Evolutionary conservation across 345 rosid species (phyloP).

Genomic region (Jatropha curcas): DNA sequence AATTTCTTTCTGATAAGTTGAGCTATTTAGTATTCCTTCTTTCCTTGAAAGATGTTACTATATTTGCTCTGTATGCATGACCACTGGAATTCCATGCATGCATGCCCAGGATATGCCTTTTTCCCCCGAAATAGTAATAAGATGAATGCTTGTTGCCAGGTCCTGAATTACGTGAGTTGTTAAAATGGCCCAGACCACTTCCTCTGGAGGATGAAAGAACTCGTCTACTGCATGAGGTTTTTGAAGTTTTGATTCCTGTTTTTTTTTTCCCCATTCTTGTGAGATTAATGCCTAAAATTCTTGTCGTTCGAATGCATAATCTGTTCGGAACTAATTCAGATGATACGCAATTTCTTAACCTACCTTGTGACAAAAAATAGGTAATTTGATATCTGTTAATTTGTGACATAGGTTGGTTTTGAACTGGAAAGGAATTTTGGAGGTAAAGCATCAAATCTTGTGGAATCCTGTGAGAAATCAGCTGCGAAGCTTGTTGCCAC

Average conservation of each 20-base stretch:
- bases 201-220: conserved; percentile 80
- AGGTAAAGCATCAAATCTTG: conserved; percentile 69
- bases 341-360: neutral
- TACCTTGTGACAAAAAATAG: neutral
- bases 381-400: conserved; percentile 16
- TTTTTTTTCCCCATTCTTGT: neutral
- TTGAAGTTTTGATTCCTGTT: neutral
- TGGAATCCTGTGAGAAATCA: conserved; percentile 67
- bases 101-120: neutral
- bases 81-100: neutral
- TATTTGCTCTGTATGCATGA: neutral
- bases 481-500: conserved; percentile 75
- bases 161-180: conserved; percentile 52
- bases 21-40: neutral
- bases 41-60: neutral
- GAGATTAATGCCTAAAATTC: neutral
- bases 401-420: conserved; percentile 55
- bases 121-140: conserved; percentile 4
- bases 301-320: conserved; percentile 4
- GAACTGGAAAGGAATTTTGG: conserved; percentile 67
- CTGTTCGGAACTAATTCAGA: neutral
- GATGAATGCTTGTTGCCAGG: conserved; percentile 39
- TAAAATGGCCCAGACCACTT: conserved; percentile 83
- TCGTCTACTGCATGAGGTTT: conserved; percentile 74
- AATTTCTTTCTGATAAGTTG: neutral